phyloP scores from a whole-genome alignment of 2,329 filamentous ascomycete genomes.

The Penicillium nordicum region DNA sequence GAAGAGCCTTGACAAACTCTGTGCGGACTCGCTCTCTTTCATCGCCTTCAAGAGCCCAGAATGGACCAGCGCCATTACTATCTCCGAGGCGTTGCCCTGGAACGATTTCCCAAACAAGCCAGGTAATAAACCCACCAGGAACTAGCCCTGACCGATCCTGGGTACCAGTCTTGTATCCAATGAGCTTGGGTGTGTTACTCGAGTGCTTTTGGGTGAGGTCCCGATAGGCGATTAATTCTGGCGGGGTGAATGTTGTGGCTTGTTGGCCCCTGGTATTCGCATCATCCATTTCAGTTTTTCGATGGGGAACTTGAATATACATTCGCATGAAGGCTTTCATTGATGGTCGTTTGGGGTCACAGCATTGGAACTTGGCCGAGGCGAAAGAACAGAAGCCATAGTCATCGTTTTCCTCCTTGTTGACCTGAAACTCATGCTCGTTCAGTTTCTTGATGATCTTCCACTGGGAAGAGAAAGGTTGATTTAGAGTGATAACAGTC shows the following conservation, averaged over 20 bases:
- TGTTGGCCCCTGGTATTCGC: neutral
- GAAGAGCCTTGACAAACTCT: no score
- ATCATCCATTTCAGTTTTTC: neutral
- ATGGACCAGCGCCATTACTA: no score
- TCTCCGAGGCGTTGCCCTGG: no score
- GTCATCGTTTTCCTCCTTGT: neutral
- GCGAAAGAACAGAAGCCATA: neutral
- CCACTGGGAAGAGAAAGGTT: neutral
- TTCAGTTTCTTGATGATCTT: neutral
- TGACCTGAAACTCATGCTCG: neutral
- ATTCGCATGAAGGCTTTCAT: neutral
- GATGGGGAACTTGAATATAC: neutral
- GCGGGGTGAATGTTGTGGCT: neutral
- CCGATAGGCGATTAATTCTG: neutral
- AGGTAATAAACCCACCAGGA: no score
- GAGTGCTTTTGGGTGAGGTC: no score
- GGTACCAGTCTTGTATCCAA: no score
- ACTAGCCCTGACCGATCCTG: no score
- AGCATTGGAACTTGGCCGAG: neutral
- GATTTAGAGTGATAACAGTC: no score
- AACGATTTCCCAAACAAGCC: no score
- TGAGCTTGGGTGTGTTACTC: no score
- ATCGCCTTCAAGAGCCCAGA: no score
- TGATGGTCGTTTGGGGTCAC: neutral
- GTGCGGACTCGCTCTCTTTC: no score